Evolutionary conservation across 805 yeast genomes (phyloP).

Genomic region (Ogataea angusta): DNA sequence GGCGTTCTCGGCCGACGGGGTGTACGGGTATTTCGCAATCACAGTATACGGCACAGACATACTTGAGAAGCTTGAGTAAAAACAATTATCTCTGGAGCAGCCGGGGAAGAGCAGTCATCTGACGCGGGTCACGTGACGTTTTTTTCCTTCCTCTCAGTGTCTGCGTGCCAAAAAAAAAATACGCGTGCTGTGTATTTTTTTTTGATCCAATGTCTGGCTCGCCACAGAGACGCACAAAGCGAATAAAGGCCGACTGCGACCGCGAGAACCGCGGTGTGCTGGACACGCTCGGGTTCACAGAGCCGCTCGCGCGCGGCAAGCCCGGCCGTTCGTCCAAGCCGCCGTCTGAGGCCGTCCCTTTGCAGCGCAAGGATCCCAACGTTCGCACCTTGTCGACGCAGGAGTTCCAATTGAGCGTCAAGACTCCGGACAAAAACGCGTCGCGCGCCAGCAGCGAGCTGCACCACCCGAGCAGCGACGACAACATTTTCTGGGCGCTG

Average conservation of each 20-base stretch:
- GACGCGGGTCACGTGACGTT: not conserved
- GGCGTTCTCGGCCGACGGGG: constrained; percentile 47
- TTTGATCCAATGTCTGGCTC: constrained; percentile 11
- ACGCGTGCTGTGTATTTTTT: constrained; percentile 6
- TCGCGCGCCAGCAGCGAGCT: constrained; percentile 7
- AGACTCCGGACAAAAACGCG: constrained; percentile 21
- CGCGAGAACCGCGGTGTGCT: constrained; percentile 1
- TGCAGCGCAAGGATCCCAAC: constrained; percentile 22
- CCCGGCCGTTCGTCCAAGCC: constrained; percentile 2
- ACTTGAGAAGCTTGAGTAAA: not conserved
- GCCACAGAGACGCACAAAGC: constrained; percentile 11
- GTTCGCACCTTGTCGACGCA: constrained; percentile 15
- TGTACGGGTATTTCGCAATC: constrained; percentile 30
- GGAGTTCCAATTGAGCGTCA: constrained; percentile 19
- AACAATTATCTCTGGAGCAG: not conserved
- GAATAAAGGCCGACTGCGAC: constrained; percentile 4
- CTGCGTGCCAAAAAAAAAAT: too few species aligned
- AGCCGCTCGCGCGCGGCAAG: constrained; percentile 11
- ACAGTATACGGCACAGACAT: constrained; percentile 31
- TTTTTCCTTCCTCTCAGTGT: too few species aligned
- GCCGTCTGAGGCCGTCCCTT: constrained; percentile 4
- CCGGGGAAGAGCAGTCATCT: not conserved
- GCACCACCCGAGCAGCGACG: constrained; percentile 33
- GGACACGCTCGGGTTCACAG: constrained; percentile 9
- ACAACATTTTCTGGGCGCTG: constrained; percentile 39